Base-by-base conservation (phyloP, 768 basidiomycete species). In the Mycena floridula region DNA sequence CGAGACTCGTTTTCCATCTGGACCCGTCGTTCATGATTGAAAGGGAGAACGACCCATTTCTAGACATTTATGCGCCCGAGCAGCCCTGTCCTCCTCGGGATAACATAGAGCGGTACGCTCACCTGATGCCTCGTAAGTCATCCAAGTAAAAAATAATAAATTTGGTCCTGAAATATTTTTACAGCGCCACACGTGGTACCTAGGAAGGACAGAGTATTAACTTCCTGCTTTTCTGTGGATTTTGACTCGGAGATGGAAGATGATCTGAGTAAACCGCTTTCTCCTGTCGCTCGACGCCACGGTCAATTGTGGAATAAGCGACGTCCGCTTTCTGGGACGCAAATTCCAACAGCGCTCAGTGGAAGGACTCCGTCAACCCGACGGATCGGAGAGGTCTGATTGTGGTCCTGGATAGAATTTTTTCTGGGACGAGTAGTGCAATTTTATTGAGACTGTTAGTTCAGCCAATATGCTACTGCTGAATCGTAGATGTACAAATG, bases 121-220 rank as follows among this genome's bases (percentile, higher is more conserved):
- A 55, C 16, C 15, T 40, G 3, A 72, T 71, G 69, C 63, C 62
- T 44, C 68, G 70, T 72, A 58, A 51, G 63, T 54, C 46, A 48
- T n/a, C n/a, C n/a, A n/a, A n/a, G n/a, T n/a, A n/a, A n/a, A n/a
- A n/a, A 30, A 12, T 9, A 48, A 37, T 46, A 47, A 36, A 44
- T 24, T n/a, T n/a, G n/a, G n/a, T n/a, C n/a, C n/a, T n/a, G n/a
- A n/a, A n/a, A n/a, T n/a, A 13, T 37, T 15, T 5, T 12, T 35
- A 36, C 37, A 23, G 20, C 38, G 25, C 5, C 25, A 35, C 24
- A 37, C 40, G 44, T 26, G 30, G 20, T n/a, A 37, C 16, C 26
- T 37, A 27, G 36, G 43, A 41, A 24, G 54, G 25, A 56, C 47
- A n/a, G 16, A n/a, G n/a, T n/a, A n/a, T n/a, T n/a, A n/a, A n/a